phyloP scores from a whole-genome alignment of 1,284 basidiomycete species.

The Phaffia rhodozyma region DNA sequence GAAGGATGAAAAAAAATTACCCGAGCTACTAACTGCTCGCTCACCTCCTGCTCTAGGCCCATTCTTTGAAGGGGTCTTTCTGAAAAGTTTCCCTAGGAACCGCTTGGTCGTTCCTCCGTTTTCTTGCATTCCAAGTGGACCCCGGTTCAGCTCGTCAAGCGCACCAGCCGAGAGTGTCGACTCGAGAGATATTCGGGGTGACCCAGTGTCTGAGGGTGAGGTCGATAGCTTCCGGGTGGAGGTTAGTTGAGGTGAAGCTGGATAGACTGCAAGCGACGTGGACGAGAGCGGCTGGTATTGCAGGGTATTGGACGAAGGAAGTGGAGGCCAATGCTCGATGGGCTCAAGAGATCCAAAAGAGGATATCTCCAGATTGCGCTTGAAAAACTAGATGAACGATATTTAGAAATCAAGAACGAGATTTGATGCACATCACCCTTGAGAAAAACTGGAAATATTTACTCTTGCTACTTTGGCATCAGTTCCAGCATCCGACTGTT shows the following conservation, averaged over 20 bases:
- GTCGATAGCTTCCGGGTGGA: no score
- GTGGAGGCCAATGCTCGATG: slow-evolving; percentile 56
- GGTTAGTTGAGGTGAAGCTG: slow-evolving; percentile 20
- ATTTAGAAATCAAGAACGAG: neutral
- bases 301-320: slow-evolving; percentile 10
- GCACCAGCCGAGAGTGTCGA: no score
- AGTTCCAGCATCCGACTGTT: slow-evolving; percentile 48
- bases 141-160: no score
- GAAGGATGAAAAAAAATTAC: no score
- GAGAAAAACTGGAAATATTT: slow-evolving; percentile 8
- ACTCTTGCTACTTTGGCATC: slow-evolving; percentile 81
- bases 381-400: slow-evolving; percentile 46
- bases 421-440: neutral
- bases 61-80: no score
- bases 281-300: slow-evolving; percentile 2
- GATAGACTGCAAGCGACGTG: slow-evolving; percentile 28
- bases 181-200: no score
- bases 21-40: no score
- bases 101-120: no score
- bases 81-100: no score
- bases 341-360: slow-evolving; percentile 66
- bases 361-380: slow-evolving; percentile 68
- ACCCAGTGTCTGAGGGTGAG: no score
- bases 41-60: no score
- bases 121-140: no score